phyloP scores from a whole-genome alignment of 2,329 filamentous ascomycete species.

The Tolypocladium tropicale region DNA sequence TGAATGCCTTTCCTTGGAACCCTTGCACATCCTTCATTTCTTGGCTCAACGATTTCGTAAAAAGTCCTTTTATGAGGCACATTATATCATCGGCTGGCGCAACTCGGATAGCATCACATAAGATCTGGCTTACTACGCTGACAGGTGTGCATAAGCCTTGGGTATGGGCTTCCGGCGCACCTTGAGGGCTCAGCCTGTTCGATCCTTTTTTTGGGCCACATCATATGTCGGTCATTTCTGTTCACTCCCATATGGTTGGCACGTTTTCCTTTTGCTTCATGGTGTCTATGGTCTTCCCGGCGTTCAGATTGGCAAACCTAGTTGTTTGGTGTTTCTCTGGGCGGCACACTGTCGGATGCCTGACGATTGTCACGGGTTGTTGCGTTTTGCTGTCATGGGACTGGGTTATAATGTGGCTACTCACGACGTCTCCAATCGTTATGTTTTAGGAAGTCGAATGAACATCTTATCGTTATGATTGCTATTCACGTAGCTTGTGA shows the following conservation, averaged over 20 bases:
- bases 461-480: neutral
- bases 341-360: neutral
- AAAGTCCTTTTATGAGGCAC: neutral
- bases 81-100: neutral
- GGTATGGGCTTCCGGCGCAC: neutral
- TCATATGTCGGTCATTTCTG: neutral
- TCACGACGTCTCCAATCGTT: neutral
- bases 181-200: neutral
- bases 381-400: neutral
- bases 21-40: neutral
- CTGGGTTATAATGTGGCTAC: neutral
- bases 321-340: neutral
- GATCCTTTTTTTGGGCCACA: neutral
- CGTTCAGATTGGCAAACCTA: neutral
- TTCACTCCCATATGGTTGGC: neutral
- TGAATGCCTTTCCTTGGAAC: conserved; percentile 1
- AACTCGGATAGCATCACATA: neutral
- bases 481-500: too few species aligned
- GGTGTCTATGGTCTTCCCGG: neutral
- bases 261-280: neutral
- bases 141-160: neutral
- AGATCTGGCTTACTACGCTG: neutral
- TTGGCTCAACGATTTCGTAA: neutral
- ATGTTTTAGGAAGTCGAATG: neutral
- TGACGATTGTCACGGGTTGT: neutral